Conservation (phyloP, 202 grass and related monocot species). For the Saccharum hybrid region DNA sequence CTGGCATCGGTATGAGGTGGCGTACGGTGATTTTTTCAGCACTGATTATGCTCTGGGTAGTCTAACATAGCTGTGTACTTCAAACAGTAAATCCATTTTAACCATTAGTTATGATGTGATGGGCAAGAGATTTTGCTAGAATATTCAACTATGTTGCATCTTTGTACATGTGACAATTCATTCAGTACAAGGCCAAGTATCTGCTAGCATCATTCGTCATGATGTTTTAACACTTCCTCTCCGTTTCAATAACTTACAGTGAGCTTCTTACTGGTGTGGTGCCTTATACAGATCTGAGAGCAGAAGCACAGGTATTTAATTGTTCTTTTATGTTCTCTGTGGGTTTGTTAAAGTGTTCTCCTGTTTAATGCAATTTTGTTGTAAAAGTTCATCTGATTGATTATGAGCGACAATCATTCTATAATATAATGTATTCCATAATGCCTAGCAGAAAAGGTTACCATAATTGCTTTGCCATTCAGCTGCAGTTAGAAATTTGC, state of each 20-base stretch:
- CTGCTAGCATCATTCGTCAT: not conserved
- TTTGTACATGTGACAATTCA: not conserved
- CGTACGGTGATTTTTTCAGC: not conserved
- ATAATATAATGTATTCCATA: constrained; percentile 20
- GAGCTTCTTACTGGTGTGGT: constrained; percentile 95
- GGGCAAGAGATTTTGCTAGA: not conserved
- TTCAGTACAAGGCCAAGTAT: constrained; percentile 4
- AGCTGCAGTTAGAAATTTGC: not conserved
- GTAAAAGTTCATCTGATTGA: not conserved
- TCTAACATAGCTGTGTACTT: constrained; percentile 8
- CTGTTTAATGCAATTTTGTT: not conserved
- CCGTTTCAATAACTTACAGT: constrained; percentile 56
- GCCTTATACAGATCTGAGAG: constrained; percentile 87
- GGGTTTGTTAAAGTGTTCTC: not conserved
- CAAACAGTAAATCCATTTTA: not conserved
- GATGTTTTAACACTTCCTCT: constrained; percentile 9
- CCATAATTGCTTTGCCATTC: constrained; percentile 24
- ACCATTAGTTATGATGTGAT: constrained; percentile 1
- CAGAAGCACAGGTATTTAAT: constrained; percentile 93
- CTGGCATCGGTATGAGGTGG: not conserved
- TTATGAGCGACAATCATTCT: not conserved
- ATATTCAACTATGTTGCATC: not conserved
- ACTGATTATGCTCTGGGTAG: no score
- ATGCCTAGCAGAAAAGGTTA: not conserved
- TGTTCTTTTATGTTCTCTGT: constrained; percentile 30